These are phyloP conservation scores for Ensete ventricosum DNA, from an alignment of 176 grass and related monocot species.

Conservation along the genomic window DNA sequence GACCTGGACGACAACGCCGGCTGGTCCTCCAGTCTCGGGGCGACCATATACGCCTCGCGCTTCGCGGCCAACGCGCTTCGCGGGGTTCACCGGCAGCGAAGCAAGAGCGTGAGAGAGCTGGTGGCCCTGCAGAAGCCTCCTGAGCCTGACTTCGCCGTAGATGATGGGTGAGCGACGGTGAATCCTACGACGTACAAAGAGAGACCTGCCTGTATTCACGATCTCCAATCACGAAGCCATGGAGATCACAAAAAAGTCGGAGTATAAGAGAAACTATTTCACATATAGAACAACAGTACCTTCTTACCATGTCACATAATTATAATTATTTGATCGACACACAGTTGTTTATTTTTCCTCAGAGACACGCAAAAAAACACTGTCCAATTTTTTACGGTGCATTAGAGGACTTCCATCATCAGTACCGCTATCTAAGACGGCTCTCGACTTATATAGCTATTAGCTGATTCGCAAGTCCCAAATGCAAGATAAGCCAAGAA, in stretches of 20 bases:
- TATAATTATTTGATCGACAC: too few relatives aligned
- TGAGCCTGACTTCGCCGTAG: constrained; percentile 40
- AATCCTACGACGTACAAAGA: too few relatives aligned
- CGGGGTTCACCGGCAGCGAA: constrained; percentile 32
- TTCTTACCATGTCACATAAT: too few relatives aligned
- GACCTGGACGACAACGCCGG: background rate
- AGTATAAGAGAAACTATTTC: too few relatives aligned
- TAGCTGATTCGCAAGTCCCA: constrained; percentile 16
- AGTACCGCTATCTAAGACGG: background rate
- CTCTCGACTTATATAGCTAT: background rate
- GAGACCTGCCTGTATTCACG: too few relatives aligned
- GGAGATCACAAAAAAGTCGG: too few relatives aligned
- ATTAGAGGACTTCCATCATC: background rate
- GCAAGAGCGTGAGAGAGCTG: constrained; percentile 19
- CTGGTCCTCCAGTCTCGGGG: constrained; percentile 25
- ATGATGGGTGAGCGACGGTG: background rate
- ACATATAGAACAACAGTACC: too few relatives aligned
- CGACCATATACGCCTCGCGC: constrained; percentile 41
- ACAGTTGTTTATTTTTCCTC: too few relatives aligned
- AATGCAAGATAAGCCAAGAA: constrained; percentile 85
- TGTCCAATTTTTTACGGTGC: background rate
- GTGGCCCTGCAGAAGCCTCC: constrained; percentile 43
- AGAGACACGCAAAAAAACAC: too few relatives aligned
- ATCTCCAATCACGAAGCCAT: too few relatives aligned
- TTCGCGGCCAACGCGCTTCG: constrained; percentile 45